Evolutionary conservation across 2,329 filamentous ascomycete species (phyloP).

Genomic region (Colletotrichum higginsianum): DNA sequence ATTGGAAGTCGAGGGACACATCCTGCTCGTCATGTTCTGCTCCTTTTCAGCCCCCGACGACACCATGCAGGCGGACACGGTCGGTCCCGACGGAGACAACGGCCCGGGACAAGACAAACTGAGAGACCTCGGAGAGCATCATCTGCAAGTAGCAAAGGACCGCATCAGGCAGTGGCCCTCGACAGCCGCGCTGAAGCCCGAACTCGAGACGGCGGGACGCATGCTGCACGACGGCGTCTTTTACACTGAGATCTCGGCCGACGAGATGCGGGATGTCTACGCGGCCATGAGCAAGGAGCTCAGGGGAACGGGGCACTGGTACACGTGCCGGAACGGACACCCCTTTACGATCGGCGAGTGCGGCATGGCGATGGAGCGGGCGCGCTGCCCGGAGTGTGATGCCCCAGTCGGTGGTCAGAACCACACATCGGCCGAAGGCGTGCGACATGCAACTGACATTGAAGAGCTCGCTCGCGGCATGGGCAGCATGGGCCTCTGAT

Average conservation of each 20-base stretch:
- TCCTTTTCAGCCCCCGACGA: slow-evolving; percentile 55
- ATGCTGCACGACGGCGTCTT: slow-evolving; percentile 63
- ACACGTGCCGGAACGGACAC: slow-evolving; percentile 70
- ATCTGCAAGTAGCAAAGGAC: slow-evolving; percentile 43
- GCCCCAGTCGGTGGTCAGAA: slow-evolving; percentile 68
- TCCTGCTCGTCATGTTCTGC: slow-evolving; percentile 65
- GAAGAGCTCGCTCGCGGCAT: slow-evolving; percentile 53
- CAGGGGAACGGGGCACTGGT: slow-evolving; percentile 73
- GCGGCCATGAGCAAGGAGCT: slow-evolving; percentile 67
- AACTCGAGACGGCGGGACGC: slow-evolving; percentile 61
- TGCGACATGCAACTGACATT: slow-evolving; percentile 64
- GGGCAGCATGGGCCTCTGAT: slow-evolving; percentile 5
- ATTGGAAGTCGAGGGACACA: slow-evolving; percentile 64
- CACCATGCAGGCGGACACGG: too few relatives aligned
- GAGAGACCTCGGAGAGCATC: slow-evolving; percentile 32
- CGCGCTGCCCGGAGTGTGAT: slow-evolving; percentile 75
- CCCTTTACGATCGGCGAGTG: slow-evolving; percentile 77
- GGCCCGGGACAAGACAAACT: background rate
- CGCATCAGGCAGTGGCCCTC: slow-evolving; percentile 44
- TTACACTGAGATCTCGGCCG: slow-evolving; percentile 62
- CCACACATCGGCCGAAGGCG: slow-evolving; percentile 66
- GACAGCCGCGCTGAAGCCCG: slow-evolving; percentile 55
- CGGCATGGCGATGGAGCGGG: slow-evolving; percentile 74
- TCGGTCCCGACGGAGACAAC: background rate
- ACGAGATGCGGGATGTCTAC: slow-evolving; percentile 67